Evolutionary conservation across 305 asterid species (phyloP).

Genomic region (Rubia tinctorum): DNA sequence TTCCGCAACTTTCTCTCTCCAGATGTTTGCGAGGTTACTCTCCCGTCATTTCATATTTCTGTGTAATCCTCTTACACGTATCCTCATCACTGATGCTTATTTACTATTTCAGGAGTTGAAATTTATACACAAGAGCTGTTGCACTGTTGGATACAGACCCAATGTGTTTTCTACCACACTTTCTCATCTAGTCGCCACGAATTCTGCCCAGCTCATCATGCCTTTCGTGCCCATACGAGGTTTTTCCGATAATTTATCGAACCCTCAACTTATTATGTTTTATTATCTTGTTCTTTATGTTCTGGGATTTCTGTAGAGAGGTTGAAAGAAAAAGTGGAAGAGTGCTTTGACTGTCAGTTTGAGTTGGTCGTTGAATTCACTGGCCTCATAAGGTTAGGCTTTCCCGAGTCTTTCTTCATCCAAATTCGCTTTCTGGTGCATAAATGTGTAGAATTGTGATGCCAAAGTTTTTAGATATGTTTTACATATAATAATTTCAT

Average conservation of each 20-base stretch:
- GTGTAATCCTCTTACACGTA: too few species aligned
- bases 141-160: slow-evolving; percentile 87
- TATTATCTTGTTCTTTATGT: slow-evolving; percentile 6
- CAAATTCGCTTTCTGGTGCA: neutral
- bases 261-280: neutral
- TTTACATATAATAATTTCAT: neutral
- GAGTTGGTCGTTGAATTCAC: slow-evolving; percentile 91
- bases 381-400: slow-evolving; percentile 71
- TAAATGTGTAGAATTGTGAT: neutral
- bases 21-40: slow-evolving; percentile 60
- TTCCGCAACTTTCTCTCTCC: slow-evolving; percentile 58
- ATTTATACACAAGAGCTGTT: slow-evolving; percentile 83
- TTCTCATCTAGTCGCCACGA: slow-evolving; percentile 79
- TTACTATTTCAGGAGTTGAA: slow-evolving; percentile 54
- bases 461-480: neutral
- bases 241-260: slow-evolving; percentile 12
- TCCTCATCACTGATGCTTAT: neutral
- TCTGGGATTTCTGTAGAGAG: slow-evolving; percentile 35
- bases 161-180: slow-evolving; percentile 93
- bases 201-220: slow-evolving; percentile 66
- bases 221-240: slow-evolving; percentile 87
- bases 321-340: slow-evolving; percentile 83
- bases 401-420: neutral
- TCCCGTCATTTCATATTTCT: neutral
- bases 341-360: slow-evolving; percentile 68